A percentile compares a stretch with the other conserved stretches of the same genome.
These are phyloP conservation scores for Syncephalastrum monosporum DNA, from an alignment of 371 early-diverging fungal species.

Conservation along the genomic window DNA sequence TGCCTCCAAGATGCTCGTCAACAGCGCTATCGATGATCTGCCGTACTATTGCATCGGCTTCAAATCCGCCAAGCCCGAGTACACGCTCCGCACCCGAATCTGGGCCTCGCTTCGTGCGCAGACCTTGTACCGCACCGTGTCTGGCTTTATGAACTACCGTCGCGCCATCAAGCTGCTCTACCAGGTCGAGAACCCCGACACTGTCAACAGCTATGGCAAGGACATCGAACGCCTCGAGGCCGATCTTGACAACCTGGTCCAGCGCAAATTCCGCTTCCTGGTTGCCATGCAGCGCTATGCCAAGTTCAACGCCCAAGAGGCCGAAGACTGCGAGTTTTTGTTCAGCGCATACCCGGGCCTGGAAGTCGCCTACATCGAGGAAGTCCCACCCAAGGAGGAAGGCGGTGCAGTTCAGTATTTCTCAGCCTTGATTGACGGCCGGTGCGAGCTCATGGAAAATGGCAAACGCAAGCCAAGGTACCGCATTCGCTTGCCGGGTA, in stretches of 20 bases:
- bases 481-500: slow-evolving; percentile 81
- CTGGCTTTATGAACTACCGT: slow-evolving; percentile 89
- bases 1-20: slow-evolving; percentile 13
- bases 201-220: slow-evolving; percentile 61
- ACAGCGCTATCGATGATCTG: slow-evolving; percentile 62
- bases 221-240: slow-evolving; percentile 65
- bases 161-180: slow-evolving; percentile 82
- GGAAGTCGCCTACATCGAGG: slow-evolving; percentile 83
- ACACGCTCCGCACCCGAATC: slow-evolving; percentile 82
- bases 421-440: slow-evolving; percentile 77
- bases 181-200: slow-evolving; percentile 82
- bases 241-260: slow-evolving; percentile 66
- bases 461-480: slow-evolving; percentile 75
- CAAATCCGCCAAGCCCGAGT: slow-evolving; percentile 81
- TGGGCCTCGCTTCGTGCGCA: slow-evolving; percentile 91
- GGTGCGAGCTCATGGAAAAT: slow-evolving; percentile 59
- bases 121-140: slow-evolving; percentile 86
- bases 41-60: slow-evolving; percentile 85
- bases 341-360: slow-evolving; percentile 77
- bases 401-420: slow-evolving; percentile 61
- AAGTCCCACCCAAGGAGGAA: slow-evolving; percentile 49
- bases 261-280: slow-evolving; percentile 82
- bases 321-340: slow-evolving; percentile 77
- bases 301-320: slow-evolving; percentile 74
- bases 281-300: slow-evolving; percentile 90